These are phyloP conservation scores for Friedmanniomyces endolithicus DNA, from an alignment of 495 filamentous ascomycete species.

Conservation along the genomic window DNA sequence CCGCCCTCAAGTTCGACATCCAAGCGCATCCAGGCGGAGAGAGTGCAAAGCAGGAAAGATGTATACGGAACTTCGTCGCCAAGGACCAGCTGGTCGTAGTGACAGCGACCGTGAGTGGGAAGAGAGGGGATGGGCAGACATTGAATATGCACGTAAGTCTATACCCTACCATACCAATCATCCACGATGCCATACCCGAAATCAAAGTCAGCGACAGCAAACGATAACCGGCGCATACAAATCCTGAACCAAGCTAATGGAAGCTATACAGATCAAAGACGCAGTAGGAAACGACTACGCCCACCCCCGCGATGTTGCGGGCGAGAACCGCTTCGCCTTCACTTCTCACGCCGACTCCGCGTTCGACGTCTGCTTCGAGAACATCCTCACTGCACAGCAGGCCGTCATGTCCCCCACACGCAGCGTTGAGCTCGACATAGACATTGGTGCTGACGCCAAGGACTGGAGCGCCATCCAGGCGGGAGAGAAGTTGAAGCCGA, in stretches of 20 bases:
- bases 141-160: slow-evolving; percentile 79
- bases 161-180: too few species aligned
- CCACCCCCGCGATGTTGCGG: slow-evolving; percentile 76
- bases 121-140: slow-evolving; percentile 80
- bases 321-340: slow-evolving; percentile 87
- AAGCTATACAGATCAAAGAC: slow-evolving; percentile 66
- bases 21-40: slow-evolving; percentile 50
- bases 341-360: slow-evolving; percentile 88
- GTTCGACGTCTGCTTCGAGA: slow-evolving; percentile 97
- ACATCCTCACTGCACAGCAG: slow-evolving; percentile 44
- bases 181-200: background rate
- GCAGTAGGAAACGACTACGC: slow-evolving; percentile 91
- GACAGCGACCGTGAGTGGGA: slow-evolving; percentile 76
- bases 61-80: slow-evolving; percentile 91
- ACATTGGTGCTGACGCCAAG: slow-evolving; percentile 95
- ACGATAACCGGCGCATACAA: too few species aligned
- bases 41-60: slow-evolving; percentile 56
- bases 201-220: background rate
- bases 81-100: slow-evolving; percentile 95
- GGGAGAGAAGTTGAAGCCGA: slow-evolving; percentile 92
- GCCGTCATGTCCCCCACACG: slow-evolving; percentile 49
- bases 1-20: slow-evolving; percentile 89
- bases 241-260: background rate
- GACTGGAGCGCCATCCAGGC: slow-evolving; percentile 97
- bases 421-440: slow-evolving; percentile 88